Percentiles rank a stretch among this genome's conserved stretches.
Conservation (phyloP, 768 basidiomycete genomes). For the Holtermanniella nyarrowii region DNA sequence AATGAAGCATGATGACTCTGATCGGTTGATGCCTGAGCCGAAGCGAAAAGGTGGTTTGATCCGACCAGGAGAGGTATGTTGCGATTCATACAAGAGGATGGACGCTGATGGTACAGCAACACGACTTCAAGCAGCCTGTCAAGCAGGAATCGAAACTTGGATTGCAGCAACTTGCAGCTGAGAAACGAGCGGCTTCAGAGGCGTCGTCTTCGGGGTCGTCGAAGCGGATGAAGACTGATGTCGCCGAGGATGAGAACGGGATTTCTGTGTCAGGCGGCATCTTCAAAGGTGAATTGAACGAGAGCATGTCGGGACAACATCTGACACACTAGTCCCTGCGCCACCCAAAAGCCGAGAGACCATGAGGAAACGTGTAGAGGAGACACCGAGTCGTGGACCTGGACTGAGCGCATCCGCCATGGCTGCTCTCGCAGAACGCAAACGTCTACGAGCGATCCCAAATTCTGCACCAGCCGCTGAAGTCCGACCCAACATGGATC, state of each 20-base stretch:
- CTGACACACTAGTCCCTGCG: slow-evolving; percentile 54
- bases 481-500: slow-evolving; percentile 11
- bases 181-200: slow-evolving; percentile 60
- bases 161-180: slow-evolving; percentile 73
- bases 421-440: not conserved
- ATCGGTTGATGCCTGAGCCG: slow-evolving; percentile 72
- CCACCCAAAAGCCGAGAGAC: slow-evolving; percentile 56
- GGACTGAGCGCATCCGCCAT: slow-evolving; percentile 68
- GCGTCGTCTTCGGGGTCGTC: slow-evolving; percentile 44
- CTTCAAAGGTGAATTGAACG: slow-evolving; percentile 65
- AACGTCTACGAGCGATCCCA: not conserved
- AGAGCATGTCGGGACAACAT: not conserved
- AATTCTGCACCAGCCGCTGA: slow-evolving; percentile 7
- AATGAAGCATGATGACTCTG: slow-evolving; percentile 66
- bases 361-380: slow-evolving; percentile 64
- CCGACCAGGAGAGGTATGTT: slow-evolving; percentile 45
- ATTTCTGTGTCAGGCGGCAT: slow-evolving; percentile 47
- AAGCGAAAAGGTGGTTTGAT: slow-evolving; percentile 68
- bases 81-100: not conserved
- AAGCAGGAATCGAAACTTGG: slow-evolving; percentile 71
- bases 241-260: slow-evolving; percentile 44
- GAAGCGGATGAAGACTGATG: slow-evolving; percentile 59
- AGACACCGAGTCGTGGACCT: slow-evolving; percentile 87
- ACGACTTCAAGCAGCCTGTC: slow-evolving; percentile 69
- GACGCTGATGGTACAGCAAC: slow-evolving; percentile 47